Evolutionary conservation across 305 asterid species (phyloP), one percentile per base, ranked within the genome.

Genomic region (Solanum hybrid): DNA sequence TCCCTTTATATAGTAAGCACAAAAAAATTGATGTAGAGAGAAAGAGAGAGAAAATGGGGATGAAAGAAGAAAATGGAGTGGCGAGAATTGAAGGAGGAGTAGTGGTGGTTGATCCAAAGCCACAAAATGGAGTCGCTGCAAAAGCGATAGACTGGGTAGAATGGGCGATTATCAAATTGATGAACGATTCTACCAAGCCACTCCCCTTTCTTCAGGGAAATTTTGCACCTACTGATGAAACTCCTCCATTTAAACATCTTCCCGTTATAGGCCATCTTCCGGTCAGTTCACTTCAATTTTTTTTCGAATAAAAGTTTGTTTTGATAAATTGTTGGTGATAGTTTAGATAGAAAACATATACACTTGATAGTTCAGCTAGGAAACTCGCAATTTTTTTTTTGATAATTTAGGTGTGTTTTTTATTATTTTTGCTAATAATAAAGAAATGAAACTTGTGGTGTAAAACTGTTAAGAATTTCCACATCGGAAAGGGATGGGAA

Each of bases 131-230:
- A 5, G 42, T 94, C 31, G 79, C 89, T 61, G 93, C 98, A 20
- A 94, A 92, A 92, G 98, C 94, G 8, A 89, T 95, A 18, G 98
- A 95, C 89, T 94, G 93, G 96, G 74, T 96, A 83, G 97, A 95
- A 78, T 92, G 95, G 95, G 90, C 92, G 33, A 92, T 94, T 29
- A 94, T 94, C 69, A 95, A 96, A 94, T 89, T 95, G 74, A 92
- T 96, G 98, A 91, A 96, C 6, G 97, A 94, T 40, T 64, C 95
- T 4, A 92, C 94, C 78, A 92, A 90, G 46, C 98, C 96, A 18
- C 94, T 94, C 26, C 94, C 93, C 84, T 95, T 91, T 89, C 93
- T 96, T 87, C 97, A 96, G 14, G 95, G 95, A 77, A 95, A 94
- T 88, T 96, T 93, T 20, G 96, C 97, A 31, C 96, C 95, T 79